A percentile compares a stretch with the other conserved stretches of the same genome.
Conservation (phyloP, 2,329 filamentous ascomycete species). For the Cladosporium sp. region DNA sequence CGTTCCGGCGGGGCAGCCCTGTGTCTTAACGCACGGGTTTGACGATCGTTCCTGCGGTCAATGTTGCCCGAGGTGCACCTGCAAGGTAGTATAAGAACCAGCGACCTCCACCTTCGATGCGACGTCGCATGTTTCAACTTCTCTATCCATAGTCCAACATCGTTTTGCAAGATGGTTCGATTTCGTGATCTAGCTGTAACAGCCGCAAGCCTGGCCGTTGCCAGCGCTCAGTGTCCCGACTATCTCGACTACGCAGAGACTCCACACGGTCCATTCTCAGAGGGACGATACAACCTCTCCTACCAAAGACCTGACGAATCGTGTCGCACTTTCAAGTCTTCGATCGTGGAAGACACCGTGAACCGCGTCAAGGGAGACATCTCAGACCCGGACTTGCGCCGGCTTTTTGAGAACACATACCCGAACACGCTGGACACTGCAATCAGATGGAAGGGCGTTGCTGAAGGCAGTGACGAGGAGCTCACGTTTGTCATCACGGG, state of each 20-base stretch:
- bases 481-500: conserved; percentile 58
- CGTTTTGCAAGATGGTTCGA: not conserved
- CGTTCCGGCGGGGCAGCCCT: too few relatives aligned
- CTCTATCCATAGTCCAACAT: too few relatives aligned
- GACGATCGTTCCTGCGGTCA: not conserved
- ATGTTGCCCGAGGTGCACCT: not conserved
- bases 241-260: conserved; percentile 40
- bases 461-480: conserved; percentile 58
- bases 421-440: conserved; percentile 74
- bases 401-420: conserved; percentile 68
- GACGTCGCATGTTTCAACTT: too few relatives aligned
- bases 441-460: conserved; percentile 62
- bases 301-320: conserved; percentile 40
- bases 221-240: conserved; percentile 35
- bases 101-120: not conserved
- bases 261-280: conserved; percentile 41
- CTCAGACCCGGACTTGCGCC: conserved; percentile 57
- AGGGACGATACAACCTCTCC: conserved; percentile 42
- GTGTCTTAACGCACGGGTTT: not conserved
- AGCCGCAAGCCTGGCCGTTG: not conserved
- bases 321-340: conserved; percentile 46
- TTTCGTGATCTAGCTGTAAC: not conserved
- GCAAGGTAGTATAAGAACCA: not conserved
- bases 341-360: conserved; percentile 39
- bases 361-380: conserved; percentile 31